phyloP scores from a whole-genome alignment of 1,284 basidiomycete species.

The Cutaneotrichosporon sp. region DNA sequence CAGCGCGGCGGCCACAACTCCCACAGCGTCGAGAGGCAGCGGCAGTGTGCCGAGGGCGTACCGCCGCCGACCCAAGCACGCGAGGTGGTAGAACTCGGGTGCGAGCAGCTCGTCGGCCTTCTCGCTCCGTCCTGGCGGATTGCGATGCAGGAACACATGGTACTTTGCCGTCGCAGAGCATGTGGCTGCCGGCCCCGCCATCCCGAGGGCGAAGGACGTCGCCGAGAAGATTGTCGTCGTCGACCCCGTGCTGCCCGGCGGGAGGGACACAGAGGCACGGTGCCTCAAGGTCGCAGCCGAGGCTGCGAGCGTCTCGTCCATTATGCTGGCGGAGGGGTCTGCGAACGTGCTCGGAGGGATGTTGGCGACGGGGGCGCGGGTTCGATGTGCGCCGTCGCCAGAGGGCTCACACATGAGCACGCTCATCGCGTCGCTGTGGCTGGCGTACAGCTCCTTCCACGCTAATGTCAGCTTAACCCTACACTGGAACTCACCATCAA shows the following conservation, averaged over 20 bases:
- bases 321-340: constrained; percentile 35
- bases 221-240: constrained; percentile 29
- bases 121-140: background rate
- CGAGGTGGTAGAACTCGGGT: constrained; percentile 9
- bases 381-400: background rate
- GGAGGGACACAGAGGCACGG: constrained; percentile 23
- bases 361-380: constrained; percentile 22
- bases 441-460: constrained; percentile 24
- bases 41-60: constrained; percentile 11
- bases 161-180: constrained; percentile 26
- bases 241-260: background rate
- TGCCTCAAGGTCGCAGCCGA: constrained; percentile 16
- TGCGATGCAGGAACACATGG: constrained; percentile 24
- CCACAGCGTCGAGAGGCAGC: constrained; percentile 12
- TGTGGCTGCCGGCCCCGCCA: constrained; percentile 17
- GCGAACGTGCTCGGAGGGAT: constrained; percentile 28
- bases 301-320: constrained; percentile 37
- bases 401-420: constrained; percentile 27
- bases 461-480: constrained; percentile 15
- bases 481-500: constrained; percentile 32
- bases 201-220: constrained; percentile 33
- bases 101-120: constrained; percentile 6
- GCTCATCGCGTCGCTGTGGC: constrained; percentile 19
- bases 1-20: background rate
- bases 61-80: constrained; percentile 9